Evolutionary conservation across 2,329 filamentous ascomycete species (phyloP).

Genomic region (Penicillium fuscoglaucum): DNA sequence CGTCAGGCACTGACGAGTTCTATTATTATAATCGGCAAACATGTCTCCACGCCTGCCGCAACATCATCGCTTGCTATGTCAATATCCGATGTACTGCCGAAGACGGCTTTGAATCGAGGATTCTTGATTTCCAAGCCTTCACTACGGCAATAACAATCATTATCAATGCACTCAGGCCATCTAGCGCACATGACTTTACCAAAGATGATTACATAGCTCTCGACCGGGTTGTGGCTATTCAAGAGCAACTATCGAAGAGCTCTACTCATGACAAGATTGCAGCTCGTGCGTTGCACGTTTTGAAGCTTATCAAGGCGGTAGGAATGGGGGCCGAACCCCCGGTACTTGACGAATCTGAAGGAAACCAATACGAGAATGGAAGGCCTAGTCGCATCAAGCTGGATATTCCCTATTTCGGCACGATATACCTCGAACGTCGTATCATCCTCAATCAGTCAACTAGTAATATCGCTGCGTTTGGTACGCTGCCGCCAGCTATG

Average conservation of each 20-base stretch:
- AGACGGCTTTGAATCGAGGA: constrained; percentile 9
- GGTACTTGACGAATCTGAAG: neutral
- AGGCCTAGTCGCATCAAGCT: constrained; percentile 9
- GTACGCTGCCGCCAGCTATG: neutral
- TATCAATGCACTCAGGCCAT: constrained; percentile 8
- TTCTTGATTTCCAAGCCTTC: constrained; percentile 17
- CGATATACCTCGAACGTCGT: constrained; percentile 10
- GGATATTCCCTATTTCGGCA: constrained; percentile 17
- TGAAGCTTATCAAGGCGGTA: constrained; percentile 8
- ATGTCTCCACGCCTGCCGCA: constrained; percentile 12
- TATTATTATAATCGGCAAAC: constrained; percentile 8
- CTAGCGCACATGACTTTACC: neutral
- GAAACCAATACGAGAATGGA: neutral
- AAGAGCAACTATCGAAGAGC: constrained; percentile 1
- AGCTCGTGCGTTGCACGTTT: constrained; percentile 4
- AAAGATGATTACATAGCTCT: constrained; percentile 2
- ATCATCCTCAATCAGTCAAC: neutral
- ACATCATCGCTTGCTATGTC: constrained; percentile 12
- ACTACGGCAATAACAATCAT: constrained; percentile 14
- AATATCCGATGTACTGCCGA: constrained; percentile 4
- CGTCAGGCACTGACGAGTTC: neutral
- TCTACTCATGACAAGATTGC: constrained; percentile 8
- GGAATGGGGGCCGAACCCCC: neutral
- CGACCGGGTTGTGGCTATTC: constrained; percentile 1
- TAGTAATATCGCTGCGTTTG: neutral